Evolutionary conservation across 495 filamentous ascomycete species (phyloP).

Genomic region (Alectoria sarmentosa): DNA sequence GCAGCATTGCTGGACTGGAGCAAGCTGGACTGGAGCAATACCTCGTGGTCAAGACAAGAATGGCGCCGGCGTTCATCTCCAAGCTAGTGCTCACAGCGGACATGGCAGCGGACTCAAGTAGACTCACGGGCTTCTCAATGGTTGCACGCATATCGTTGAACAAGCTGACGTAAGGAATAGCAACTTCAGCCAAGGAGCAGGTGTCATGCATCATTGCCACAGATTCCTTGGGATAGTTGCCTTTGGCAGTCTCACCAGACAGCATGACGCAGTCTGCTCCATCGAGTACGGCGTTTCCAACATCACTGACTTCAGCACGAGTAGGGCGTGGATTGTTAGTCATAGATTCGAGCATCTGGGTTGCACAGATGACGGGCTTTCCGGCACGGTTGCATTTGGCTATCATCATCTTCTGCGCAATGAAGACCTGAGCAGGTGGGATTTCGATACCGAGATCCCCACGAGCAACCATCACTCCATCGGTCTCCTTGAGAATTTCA

Average conservation of each 20-base stretch:
- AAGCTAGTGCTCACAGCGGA: constrained; percentile 88
- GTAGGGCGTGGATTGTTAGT: constrained; percentile 98
- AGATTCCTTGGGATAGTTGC: constrained; percentile 84
- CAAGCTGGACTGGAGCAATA: constrained; percentile 34
- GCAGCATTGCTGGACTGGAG: background rate
- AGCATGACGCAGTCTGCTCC: constrained; percentile 99
- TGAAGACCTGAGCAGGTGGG: constrained; percentile 94
- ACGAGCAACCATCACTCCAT: constrained; percentile 99
- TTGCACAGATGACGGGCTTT: constrained; percentile 95
- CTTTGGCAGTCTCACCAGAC: constrained; percentile 98
- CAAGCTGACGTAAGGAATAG: constrained; percentile 90
- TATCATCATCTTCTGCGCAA: constrained; percentile 99
- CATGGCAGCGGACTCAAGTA: constrained; percentile 90
- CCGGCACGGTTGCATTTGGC: constrained; percentile 99
- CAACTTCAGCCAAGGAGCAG: constrained; percentile 89
- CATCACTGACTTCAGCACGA: constrained; percentile 95
- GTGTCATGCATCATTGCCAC: constrained; percentile 98
- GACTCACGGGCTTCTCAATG: constrained; percentile 70
- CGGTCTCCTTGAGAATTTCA: constrained; percentile 91
- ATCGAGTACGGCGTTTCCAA: constrained; percentile 95
- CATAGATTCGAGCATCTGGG: constrained; percentile 96
- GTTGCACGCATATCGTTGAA: constrained; percentile 91
- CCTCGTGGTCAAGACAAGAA: constrained; percentile 89
- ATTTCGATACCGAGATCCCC: constrained; percentile 99
- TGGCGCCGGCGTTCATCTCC: constrained; percentile 91